Evolutionary conservation across 1,284 basidiomycete genomes (phyloP).

Genomic region (Cutaneotrichosporon sp.): DNA sequence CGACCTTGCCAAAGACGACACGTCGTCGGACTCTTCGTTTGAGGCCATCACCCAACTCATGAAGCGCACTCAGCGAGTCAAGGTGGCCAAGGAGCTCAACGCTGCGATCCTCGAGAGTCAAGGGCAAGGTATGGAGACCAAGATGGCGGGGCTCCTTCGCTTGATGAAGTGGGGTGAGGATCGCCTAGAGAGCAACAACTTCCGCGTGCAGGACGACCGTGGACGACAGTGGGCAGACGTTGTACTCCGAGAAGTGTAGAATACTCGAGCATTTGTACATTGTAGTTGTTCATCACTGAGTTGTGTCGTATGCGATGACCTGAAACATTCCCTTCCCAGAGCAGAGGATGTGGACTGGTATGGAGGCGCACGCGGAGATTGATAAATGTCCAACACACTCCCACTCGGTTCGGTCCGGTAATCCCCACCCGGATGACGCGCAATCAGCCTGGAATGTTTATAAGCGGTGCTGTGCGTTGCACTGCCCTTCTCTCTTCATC

Average conservation of each 20-base stretch:
- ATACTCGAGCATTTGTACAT: not conserved
- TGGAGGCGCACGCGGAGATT: too few relatives aligned
- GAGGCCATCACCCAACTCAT: conserved; percentile 60
- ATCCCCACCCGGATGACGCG: too few relatives aligned
- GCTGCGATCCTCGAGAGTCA: conserved; percentile 89
- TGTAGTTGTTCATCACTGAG: not conserved
- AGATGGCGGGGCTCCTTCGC: conserved; percentile 80
- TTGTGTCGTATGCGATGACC: not conserved
- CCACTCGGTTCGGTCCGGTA: not conserved
- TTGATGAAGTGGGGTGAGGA: conserved; percentile 86
- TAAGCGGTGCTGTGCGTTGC: not conserved
- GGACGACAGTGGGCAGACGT: conserved; percentile 25
- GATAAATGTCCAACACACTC: not conserved
- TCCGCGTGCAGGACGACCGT: conserved; percentile 26
- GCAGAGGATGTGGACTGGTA: too few relatives aligned
- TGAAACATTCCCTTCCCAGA: too few relatives aligned
- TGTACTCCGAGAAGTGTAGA: conserved; percentile 15
- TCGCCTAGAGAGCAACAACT: conserved; percentile 63
- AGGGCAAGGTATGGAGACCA: conserved; percentile 89
- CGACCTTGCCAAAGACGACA: conserved; percentile 57
- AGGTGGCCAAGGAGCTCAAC: conserved; percentile 88
- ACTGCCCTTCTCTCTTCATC: not conserved
- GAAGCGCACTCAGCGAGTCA: conserved; percentile 81
- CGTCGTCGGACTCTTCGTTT: conserved; percentile 43
- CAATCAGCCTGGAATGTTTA: not conserved